Evolutionary conservation across 2,329 filamentous ascomycete genomes (phyloP).

Genomic region (Coleophoma cylindrospora): DNA sequence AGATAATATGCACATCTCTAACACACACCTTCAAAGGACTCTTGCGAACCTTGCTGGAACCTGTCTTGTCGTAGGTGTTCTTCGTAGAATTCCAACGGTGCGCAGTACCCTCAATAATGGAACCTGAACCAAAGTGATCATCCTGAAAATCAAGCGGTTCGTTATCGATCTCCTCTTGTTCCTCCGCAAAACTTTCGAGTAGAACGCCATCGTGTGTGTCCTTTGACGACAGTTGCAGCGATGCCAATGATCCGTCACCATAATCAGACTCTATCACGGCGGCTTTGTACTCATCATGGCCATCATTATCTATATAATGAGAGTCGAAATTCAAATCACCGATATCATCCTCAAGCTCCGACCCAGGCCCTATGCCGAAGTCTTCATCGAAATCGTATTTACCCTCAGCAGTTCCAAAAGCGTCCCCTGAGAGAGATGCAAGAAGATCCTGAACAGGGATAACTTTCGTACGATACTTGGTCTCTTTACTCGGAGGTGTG

Average conservation of each 20-base stretch:
- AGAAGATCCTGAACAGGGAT: conserved; percentile 85
- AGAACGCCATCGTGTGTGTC: conserved; percentile 42
- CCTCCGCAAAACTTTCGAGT: conserved; percentile 35
- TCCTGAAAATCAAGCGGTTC: conserved; percentile 69
- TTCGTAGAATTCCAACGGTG: conserved; percentile 76
- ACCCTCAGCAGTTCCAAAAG: conserved; percentile 61
- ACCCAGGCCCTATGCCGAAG: conserved; percentile 45
- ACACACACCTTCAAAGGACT: conserved; percentile 75
- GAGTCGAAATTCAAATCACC: conserved; percentile 35
- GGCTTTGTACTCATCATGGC: conserved; percentile 18
- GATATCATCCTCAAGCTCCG: conserved; percentile 37
- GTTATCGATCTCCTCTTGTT: conserved; percentile 43
- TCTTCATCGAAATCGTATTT: conserved; percentile 60
- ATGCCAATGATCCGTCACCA: conserved; percentile 14
- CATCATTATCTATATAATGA: conserved; percentile 40
- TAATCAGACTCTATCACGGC: conserved; percentile 37
- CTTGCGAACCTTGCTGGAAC: conserved; percentile 52
- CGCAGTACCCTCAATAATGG: conserved; percentile 58
- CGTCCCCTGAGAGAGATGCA: conserved; percentile 83
- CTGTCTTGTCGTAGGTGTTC: conserved; percentile 67
- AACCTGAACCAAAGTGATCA: conserved; percentile 66
- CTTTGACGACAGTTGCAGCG: conserved; percentile 20
- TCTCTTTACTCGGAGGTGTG: conserved; percentile 72
- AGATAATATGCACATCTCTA: conserved; percentile 87
- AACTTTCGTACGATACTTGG: conserved; percentile 82